These are phyloP conservation scores for Aaosphaeria arxii DNA, from an alignment of 2,329 filamentous ascomycete species.

Conservation along the genomic window DNA sequence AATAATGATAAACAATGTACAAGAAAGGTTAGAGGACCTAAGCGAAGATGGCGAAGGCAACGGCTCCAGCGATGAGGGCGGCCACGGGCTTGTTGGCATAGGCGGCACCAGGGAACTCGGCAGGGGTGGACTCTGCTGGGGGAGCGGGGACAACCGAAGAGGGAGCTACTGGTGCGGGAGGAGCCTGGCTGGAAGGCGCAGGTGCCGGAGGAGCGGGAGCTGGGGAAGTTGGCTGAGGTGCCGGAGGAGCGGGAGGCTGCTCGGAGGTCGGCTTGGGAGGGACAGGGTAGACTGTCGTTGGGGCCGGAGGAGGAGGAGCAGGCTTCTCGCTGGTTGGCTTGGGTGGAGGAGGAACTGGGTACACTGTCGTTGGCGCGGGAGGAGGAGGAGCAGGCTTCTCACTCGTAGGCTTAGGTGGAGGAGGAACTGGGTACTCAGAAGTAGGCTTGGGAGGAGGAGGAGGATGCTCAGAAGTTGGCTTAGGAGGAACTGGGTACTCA, in stretches of 20 bases:
- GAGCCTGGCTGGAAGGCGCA: constrained; percentile 1
- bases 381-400: constrained; percentile 1
- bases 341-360: neutral
- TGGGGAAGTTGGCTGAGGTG: neutral
- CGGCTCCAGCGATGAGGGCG: neutral
- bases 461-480: neutral
- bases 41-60: neutral
- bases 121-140: neutral
- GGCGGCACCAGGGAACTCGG: neutral
- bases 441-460: neutral
- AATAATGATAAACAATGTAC: neutral
- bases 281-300: neutral
- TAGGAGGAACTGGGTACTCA: neutral
- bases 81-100: neutral
- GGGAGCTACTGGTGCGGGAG: neutral
- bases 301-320: neutral
- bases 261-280: neutral
- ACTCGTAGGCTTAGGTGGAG: neutral
- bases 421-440: neutral
- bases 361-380: neutral
- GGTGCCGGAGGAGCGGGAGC: neutral
- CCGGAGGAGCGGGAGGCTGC: neutral
- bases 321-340: neutral
- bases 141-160: constrained; percentile 3
- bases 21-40: neutral